phyloP scores from a whole-genome alignment of 768 basidiomycete genomes.

The Filobasidium floriforme region DNA sequence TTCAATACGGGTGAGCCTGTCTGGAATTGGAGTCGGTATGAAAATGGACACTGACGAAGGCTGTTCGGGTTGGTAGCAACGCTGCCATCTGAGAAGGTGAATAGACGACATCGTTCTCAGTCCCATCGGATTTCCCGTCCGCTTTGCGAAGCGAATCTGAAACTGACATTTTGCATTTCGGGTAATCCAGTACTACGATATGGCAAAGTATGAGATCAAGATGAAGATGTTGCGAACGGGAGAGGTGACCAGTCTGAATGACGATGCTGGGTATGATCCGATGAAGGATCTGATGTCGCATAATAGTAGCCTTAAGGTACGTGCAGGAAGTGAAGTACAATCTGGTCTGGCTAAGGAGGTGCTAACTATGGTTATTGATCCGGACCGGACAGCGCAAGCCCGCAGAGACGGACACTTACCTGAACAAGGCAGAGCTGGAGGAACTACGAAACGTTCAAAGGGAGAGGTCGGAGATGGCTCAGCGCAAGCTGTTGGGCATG shows the following conservation, averaged over 20 bases:
- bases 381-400: conserved; percentile 23
- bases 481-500: conserved; percentile 35
- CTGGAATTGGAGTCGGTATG: background rate
- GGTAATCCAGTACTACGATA: conserved; percentile 63
- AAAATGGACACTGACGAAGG: background rate
- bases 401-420: conserved; percentile 63
- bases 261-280: conserved; percentile 66
- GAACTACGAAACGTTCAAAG: conserved; percentile 76
- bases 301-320: conserved; percentile 62
- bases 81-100: conserved; percentile 74
- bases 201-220: conserved; percentile 71
- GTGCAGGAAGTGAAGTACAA: conserved; percentile 27
- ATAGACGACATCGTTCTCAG: background rate
- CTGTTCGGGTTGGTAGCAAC: conserved; percentile 75
- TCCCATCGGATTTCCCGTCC: no score
- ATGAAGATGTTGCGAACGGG: conserved; percentile 81
- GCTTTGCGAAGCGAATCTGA: background rate
- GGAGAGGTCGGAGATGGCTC: conserved; percentile 66
- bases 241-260: conserved; percentile 64
- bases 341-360: background rate
- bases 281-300: conserved; percentile 74
- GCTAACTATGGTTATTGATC: background rate
- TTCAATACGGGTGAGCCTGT: conserved; percentile 40
- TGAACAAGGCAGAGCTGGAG: conserved; percentile 69
- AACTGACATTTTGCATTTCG: background rate